Conservation (phyloP, 1,284 basidiomycete genomes). For the Coniferiporia sulphurascens region DNA sequence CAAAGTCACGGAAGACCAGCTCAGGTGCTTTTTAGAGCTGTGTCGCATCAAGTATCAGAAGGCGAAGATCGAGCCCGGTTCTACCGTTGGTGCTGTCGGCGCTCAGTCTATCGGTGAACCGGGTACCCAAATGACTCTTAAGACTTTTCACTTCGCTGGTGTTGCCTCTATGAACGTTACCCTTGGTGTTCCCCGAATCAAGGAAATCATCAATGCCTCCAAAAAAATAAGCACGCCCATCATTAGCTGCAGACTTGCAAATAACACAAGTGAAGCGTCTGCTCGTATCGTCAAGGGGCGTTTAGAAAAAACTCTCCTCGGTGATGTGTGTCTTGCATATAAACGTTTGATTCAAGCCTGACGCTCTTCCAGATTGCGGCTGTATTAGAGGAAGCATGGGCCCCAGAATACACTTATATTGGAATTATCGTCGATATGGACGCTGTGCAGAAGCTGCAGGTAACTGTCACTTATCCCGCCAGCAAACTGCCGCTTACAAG, state of each 20-base stretch:
- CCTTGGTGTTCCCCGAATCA: constrained; percentile 98
- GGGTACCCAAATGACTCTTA: constrained; percentile 99
- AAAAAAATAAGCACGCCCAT: constrained; percentile 97
- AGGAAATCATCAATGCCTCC: constrained; percentile 99
- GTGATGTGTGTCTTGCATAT: constrained; percentile 64
- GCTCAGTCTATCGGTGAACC: constrained; percentile 99
- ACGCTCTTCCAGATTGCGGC: constrained; percentile 68
- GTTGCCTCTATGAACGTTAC: constrained; percentile 99
- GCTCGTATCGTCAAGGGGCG: constrained; percentile 97
- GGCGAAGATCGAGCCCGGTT: constrained; percentile 93
- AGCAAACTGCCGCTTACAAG: not conserved
- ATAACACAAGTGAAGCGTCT: constrained; percentile 78
- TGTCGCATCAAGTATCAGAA: constrained; percentile 92
- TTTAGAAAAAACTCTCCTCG: constrained; percentile 91
- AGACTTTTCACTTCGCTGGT: constrained; percentile 99
- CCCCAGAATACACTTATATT: constrained; percentile 87
- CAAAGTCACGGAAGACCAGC: constrained; percentile 83
- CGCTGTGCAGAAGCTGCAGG: constrained; percentile 88
- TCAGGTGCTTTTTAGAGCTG: constrained; percentile 76
- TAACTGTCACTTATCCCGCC: constrained; percentile 28
- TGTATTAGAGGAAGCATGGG: constrained; percentile 95
- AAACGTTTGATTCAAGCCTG: constrained; percentile 1
- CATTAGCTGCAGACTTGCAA: constrained; percentile 93
- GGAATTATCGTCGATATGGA: constrained; percentile 91
- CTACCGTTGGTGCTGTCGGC: constrained; percentile 97